Conservation (phyloP, 2,329 filamentous ascomycete genomes). For the Colletotrichum chlorophyti region DNA sequence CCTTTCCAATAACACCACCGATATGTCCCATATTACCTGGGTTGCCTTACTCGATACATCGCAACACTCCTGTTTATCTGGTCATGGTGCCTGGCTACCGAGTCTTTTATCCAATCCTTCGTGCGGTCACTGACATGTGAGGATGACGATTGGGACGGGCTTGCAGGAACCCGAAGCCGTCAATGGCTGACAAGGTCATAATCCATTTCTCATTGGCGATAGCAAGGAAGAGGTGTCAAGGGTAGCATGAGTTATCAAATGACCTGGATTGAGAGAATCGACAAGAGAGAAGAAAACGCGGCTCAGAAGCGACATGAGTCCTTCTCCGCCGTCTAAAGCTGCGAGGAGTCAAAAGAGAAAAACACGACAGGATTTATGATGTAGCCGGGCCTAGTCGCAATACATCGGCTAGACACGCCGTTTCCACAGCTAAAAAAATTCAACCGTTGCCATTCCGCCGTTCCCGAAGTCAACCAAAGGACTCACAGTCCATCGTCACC, state of each 20-base stretch:
- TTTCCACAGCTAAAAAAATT: constrained; percentile 22
- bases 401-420: constrained; percentile 38
- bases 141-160: constrained; percentile 9
- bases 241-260: constrained; percentile 18
- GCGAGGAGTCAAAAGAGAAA: constrained; percentile 45
- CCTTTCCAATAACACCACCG: not conserved
- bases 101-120: constrained; percentile 1
- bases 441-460: constrained; percentile 35
- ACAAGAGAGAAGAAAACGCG: constrained; percentile 29
- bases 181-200: too few relatives aligned
- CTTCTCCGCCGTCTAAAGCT: constrained; percentile 46
- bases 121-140: constrained; percentile 12
- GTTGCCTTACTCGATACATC: constrained; percentile 4
- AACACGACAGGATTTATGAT: constrained; percentile 53
- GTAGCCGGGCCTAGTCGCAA: constrained; percentile 48
- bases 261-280: constrained; percentile 30
- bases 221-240: not conserved
- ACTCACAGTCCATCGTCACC: constrained; percentile 37
- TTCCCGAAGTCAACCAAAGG: constrained; percentile 26
- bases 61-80: not conserved
- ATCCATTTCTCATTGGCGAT: too few relatives aligned
- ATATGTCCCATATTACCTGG: constrained; percentile 8
- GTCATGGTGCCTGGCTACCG: constrained; percentile 4
- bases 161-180: constrained; percentile 9
- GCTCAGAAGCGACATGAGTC: constrained; percentile 25